Base-by-base conservation (phyloP, 768 basidiomycete species). In the Scleroderma bovista region DNA sequence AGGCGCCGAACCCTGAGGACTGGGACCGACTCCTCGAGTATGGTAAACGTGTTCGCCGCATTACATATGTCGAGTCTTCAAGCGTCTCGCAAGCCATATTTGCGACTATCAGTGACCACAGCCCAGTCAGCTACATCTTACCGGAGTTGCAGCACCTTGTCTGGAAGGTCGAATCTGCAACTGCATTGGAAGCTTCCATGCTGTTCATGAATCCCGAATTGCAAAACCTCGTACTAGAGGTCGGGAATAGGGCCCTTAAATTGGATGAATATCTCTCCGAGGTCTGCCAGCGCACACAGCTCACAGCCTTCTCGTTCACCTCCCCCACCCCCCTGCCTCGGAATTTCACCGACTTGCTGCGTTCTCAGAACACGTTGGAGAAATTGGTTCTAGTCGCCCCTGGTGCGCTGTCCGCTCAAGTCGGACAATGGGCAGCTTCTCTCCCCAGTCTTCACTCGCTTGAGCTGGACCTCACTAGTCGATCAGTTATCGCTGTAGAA, bases 371-470 rank as follows among this genome's bases (percentile, higher is more conserved):
- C 51, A 68, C 63, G 3, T 67, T 89, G 37, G 82, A 86, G 62
- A 82, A 74, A 58, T 63, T 90, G 13, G 66, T 75, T 31, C 72
- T 90, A 37, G 78, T 84, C 40, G 88, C 86, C 29, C 87, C 88
- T 1, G 86, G 85, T n/a, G 84, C 85, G 23, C 65, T 89, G 34
- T 75, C 81, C 0, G 67, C 86, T n/a, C 73, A 72, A 37, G 75
- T 88, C n/a, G 88, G 88, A 24, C 77, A 78, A 53, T 88, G 86
- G 87, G 69, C 77, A n/a, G 77, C 85, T 20, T 76, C 75, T 23
- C 72, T 88, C 9, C 81, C 82, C 37, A 62, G 72, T 32, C 73
- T 89, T 54, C 81, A 78, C 57, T 75, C 73, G 44, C 69, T 90
- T 50, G 79, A 84, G 59, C 72, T 90, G 43, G 88, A 90, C 61